phyloP scores from a whole-genome alignment of 192 early-diverging fungal species.

The Chytriomyces sp. region DNA sequence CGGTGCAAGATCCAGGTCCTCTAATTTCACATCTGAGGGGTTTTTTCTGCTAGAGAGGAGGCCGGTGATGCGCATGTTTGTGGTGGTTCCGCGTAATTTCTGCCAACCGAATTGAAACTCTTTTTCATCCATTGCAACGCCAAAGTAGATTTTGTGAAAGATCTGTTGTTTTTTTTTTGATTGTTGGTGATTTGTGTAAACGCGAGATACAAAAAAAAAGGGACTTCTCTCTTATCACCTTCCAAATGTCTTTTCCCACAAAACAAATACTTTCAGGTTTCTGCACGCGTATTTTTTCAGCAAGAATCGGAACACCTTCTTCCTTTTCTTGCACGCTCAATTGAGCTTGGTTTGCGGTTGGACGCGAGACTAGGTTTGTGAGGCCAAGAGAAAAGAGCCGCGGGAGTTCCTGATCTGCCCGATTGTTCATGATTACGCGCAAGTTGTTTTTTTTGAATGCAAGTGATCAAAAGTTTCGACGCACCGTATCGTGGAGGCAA shows the following conservation, averaged over 20 bases:
- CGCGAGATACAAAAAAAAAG: slow-evolving; percentile 20
- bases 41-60: background rate
- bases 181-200: slow-evolving; percentile 12
- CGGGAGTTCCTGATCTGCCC: slow-evolving; percentile 20
- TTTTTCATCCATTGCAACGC: slow-evolving; percentile 21
- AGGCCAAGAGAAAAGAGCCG: slow-evolving; percentile 30
- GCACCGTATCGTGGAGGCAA: slow-evolving; percentile 1
- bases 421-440: no score
- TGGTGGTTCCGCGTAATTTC: background rate
- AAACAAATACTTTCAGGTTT: slow-evolving; percentile 33
- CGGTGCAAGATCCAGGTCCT: background rate
- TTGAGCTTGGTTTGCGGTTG: slow-evolving; percentile 34
- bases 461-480: no score
- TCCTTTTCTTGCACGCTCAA: slow-evolving; percentile 13
- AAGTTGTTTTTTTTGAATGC: no score
- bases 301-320: slow-evolving; percentile 23
- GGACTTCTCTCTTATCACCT: background rate
- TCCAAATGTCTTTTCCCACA: slow-evolving; percentile 41
- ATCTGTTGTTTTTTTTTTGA: slow-evolving; percentile 11
- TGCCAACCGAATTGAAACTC: slow-evolving; percentile 39
- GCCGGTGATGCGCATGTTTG: slow-evolving; percentile 15
- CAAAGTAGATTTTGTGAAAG: slow-evolving; percentile 40
- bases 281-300: slow-evolving; percentile 14
- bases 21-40: background rate
- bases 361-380: slow-evolving; percentile 35